These are phyloP conservation scores for Silene latifolia DNA, from an alignment of 148 eudicot genomes.

Conservation along the genomic window DNA sequence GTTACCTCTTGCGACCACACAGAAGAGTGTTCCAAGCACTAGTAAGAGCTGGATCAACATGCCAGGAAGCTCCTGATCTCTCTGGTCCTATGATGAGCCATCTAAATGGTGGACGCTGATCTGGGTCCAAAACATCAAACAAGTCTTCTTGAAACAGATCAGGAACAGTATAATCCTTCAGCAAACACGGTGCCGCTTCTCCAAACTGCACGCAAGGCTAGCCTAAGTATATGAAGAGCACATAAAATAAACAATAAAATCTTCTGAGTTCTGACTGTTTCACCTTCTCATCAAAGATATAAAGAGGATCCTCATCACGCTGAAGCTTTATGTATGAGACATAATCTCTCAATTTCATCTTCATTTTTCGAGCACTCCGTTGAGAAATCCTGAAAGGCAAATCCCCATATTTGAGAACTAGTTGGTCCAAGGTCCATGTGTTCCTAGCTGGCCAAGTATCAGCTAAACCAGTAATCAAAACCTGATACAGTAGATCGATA, in stretches of 20 bases:
- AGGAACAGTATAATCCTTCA: slow-evolving; percentile 88
- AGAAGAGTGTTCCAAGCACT: slow-evolving; percentile 98
- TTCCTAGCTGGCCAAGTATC: slow-evolving; percentile 78
- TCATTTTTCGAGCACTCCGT: slow-evolving; percentile 59
- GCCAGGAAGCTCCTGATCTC: slow-evolving; percentile 99
- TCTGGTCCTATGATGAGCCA: slow-evolving; percentile 98
- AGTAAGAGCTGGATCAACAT: slow-evolving; percentile 99
- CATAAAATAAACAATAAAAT: background rate
- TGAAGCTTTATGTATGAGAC: slow-evolving; percentile 74
- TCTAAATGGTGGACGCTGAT: slow-evolving; percentile 77
- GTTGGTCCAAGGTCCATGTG: slow-evolving; percentile 69
- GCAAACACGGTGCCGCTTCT: slow-evolving; percentile 69
- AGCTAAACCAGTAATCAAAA: slow-evolving; percentile 69
- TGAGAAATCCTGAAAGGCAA: slow-evolving; percentile 75
- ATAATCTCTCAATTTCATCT: slow-evolving; percentile 63
- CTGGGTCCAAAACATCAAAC: slow-evolving; percentile 72
- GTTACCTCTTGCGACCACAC: slow-evolving; percentile 84
- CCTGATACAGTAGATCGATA: slow-evolving; percentile 43
- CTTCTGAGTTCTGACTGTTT: slow-evolving; percentile 2
- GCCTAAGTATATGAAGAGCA: slow-evolving; percentile 11
- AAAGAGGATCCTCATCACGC: slow-evolving; percentile 96
- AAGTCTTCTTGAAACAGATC: slow-evolving; percentile 81
- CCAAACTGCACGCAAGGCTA: slow-evolving; percentile 62
- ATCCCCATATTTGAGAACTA: slow-evolving; percentile 65
- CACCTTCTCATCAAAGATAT: slow-evolving; percentile 93